Base-by-base conservation (phyloP, 2,329 filamentous ascomycete genomes). In the Graphilbum sp. region DNA sequence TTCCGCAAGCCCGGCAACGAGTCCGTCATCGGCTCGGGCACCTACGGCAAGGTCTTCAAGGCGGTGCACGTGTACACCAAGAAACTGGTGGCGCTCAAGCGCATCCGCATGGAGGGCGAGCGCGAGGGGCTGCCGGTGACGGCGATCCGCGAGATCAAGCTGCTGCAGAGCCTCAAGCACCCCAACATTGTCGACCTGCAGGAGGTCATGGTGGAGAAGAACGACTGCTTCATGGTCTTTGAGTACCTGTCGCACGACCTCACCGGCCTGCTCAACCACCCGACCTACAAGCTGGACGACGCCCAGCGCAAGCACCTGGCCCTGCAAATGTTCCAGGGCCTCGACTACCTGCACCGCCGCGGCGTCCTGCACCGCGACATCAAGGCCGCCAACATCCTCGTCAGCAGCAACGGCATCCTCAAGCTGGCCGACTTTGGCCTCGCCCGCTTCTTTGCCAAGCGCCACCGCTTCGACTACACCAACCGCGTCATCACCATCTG, bases 151-250 rank as follows among this genome's bases (percentile, higher is more conserved):
- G 86, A 94, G 56, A 87, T 94, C 62, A 92, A 92, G 55, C 64
- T 94, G 19, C 66, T 94, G n/a, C 85, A 93, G 52, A 87, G 82
- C 4, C 66, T 93, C 18, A 77, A 79, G 45, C 84, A 93, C 50
- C 62, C 67, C 42, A 93, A 92, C 50, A 77, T 94, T 36, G 84
- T 94, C 41, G 75, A 77, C 31, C 62, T 94, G 16, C 75, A 82
- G 46, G 86, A 94, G 59, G 84, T 92, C 47, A 98, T 98, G 90
- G 90, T 98, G 2, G 90, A 98, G 60, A 83, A 80, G 53, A 96
- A 96, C 48, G 87, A 96, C 58, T 98, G 90, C 56, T 98, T 93
- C 59, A 98, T 98, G 90, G 90, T 98, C 3, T 98, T 98, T 47
- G 90, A 98, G 56, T 98, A 98, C 53, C 69, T 96, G 24, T 88